phyloP scores from a whole-genome alignment of 768 basidiomycete species.

The Boletus coccyginus region DNA sequence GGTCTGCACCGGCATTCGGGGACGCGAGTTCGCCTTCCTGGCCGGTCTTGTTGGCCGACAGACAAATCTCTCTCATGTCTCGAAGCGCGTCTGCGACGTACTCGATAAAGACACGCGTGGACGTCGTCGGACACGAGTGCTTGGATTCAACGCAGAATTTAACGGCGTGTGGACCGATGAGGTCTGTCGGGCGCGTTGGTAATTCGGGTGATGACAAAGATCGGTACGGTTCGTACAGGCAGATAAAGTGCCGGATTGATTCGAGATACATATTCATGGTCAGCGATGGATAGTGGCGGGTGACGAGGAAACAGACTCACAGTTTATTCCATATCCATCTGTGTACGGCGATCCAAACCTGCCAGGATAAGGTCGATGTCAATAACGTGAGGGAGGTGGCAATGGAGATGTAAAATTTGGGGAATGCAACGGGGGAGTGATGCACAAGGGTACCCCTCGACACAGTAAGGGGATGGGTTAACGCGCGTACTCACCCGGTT shows the following conservation, averaged over 20 bases:
- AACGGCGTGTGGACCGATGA: slow-evolving; percentile 71
- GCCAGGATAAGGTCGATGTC: not conserved
- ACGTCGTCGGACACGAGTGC: slow-evolving; percentile 61
- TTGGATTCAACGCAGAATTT: slow-evolving; percentile 97
- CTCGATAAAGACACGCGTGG: slow-evolving; percentile 64
- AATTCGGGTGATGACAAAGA: too few species aligned
- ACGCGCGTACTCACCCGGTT: slow-evolving; percentile 57
- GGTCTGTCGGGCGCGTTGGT: slow-evolving; percentile 47
- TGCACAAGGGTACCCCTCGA: not conserved
- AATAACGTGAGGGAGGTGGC: not conserved
- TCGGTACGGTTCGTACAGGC: not conserved
- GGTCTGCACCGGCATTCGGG: not conserved
- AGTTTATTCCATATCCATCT: slow-evolving; percentile 94
- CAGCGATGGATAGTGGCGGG: not conserved
- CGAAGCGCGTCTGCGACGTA: slow-evolving; percentile 59
- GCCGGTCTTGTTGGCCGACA: slow-evolving; percentile 3
- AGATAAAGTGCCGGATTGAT: not conserved
- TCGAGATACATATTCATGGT: not conserved
- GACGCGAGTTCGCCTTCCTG: slow-evolving; percentile 5
- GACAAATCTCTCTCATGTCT: slow-evolving; percentile 65
- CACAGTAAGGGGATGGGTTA: not conserved
- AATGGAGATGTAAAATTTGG: not conserved
- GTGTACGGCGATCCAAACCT: slow-evolving; percentile 79
- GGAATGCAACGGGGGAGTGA: not conserved
- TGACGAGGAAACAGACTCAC: slow-evolving; percentile 41